A percentile compares a stretch with the other conserved stretches of the same genome.
These are phyloP conservation scores for Scedosporium aurantiacum DNA, from an alignment of 2,329 filamentous ascomycete species.

Conservation along the genomic window DNA sequence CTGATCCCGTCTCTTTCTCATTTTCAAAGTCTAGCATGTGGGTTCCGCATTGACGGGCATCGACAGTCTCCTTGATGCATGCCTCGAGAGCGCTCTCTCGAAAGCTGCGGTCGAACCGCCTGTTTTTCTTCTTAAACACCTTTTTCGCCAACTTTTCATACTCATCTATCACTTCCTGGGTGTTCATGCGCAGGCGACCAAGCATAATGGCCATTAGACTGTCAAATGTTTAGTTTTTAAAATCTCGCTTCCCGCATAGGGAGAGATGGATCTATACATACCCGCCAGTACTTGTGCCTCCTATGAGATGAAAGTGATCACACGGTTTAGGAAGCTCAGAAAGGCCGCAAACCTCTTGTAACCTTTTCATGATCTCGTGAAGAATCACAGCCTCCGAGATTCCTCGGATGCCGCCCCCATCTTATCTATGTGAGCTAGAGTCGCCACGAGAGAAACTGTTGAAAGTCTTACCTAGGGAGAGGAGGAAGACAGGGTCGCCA, in stretches of 20 bases:
- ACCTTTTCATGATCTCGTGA: constrained; percentile 15
- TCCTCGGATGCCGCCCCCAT: constrained; percentile 17
- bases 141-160: constrained; percentile 25
- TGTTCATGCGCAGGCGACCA: constrained; percentile 31
- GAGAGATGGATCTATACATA: constrained; percentile 1
- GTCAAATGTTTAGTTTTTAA: not conserved
- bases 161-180: constrained; percentile 28
- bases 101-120: constrained; percentile 7
- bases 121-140: constrained; percentile 23
- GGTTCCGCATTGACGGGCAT: constrained; percentile 7
- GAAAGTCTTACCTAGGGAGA: constrained; percentile 8
- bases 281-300: constrained; percentile 20
- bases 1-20: constrained; percentile 11
- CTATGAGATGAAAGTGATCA: constrained; percentile 19
- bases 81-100: constrained; percentile 18
- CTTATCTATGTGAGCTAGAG: constrained; percentile 5
- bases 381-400: constrained; percentile 17
- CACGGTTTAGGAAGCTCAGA: constrained; percentile 14
- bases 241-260: not conserved
- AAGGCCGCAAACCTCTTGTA: constrained; percentile 10
- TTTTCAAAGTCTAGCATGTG: constrained; percentile 13
- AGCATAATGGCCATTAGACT: constrained; percentile 37
- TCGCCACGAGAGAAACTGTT: not conserved
- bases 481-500: constrained; percentile 8
- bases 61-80: constrained; percentile 16